Evolutionary conservation across 2,329 filamentous ascomycete species (phyloP), one percentile per base, ranked within the genome.

Genomic region (Monosporascus cannonballus): DNA sequence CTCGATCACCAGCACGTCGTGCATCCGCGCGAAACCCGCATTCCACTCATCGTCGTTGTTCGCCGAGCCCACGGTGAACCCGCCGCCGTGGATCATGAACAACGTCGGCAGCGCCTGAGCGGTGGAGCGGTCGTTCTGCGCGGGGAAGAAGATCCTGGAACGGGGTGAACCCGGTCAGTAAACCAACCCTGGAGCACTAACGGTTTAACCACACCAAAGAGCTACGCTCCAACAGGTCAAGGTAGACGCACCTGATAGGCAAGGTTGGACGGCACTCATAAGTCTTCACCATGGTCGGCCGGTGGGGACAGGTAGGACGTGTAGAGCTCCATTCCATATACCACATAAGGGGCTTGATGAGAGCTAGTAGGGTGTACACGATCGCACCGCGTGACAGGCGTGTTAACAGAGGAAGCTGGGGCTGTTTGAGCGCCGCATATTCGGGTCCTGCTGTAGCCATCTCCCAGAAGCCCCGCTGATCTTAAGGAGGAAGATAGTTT

Each of bases 1-100:
- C 49, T 64, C 69, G 44, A 76, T 60, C 9, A 77, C 73, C n/a
- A 75, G 61, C 50, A 75, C 60, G 48, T 68, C 64, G 50, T 71
- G 65, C 22, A 64, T 61, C 34, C 68, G 65, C 14, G 72, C 65
- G 58, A 75, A 72, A 46, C 60, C 59, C 42, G 59, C 58, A 50
- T 71, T 75, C 63, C 72, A 70, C 9, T 57, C 54, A 56, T 76
- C 72, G 54, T 76, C 73, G 24, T 71, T 57, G 27, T 58, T 46
- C 0, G 73, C 66, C 20, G 67, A 56, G 52, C 70, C 66, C 37
- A 77, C 18, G 34, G 66, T 65, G 53, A 73, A 75, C 5, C 73
- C 74, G 20, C 75, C 73, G 39, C 74, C 75, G 52, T 78, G 75
- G 50, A 76, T 69, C 48, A 67, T 67, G 47, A 77, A 66, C 37